Evolutionary conservation across 1,284 basidiomycete genomes (phyloP).

Genomic region (Trichosporon ovoides): DNA sequence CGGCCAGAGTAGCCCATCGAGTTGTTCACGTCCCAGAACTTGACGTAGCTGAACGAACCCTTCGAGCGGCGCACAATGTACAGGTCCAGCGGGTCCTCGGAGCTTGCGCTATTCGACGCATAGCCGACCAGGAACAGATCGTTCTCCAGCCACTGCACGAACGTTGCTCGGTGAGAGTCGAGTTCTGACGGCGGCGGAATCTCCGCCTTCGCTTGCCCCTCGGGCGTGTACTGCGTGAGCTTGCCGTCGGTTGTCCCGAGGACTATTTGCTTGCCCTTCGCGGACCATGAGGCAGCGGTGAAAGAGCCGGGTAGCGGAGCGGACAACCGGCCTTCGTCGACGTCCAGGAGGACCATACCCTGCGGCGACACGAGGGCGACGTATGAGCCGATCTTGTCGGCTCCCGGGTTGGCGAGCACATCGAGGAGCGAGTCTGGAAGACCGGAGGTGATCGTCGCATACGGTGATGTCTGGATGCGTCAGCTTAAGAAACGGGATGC

Average conservation of each 20-base stretch:
- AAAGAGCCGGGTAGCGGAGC: constrained; percentile 33
- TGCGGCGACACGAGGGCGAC: constrained; percentile 43
- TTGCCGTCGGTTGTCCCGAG: constrained; percentile 49
- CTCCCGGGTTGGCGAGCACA: constrained; percentile 51
- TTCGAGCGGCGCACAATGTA: constrained; percentile 45
- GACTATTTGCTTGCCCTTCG: constrained; percentile 56
- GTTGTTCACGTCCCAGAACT: constrained; percentile 48
- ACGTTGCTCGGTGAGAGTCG: constrained; percentile 29
- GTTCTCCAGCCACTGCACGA: constrained; percentile 56
- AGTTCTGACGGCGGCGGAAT: constrained; percentile 48
- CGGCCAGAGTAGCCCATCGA: constrained; percentile 45
- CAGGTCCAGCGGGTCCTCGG: constrained; percentile 44
- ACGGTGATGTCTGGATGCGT: constrained; percentile 33
- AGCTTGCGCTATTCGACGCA: constrained; percentile 38
- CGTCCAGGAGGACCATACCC: constrained; percentile 40
- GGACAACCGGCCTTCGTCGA: constrained; percentile 28
- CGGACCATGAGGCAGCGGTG: constrained; percentile 52
- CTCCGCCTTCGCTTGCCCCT: constrained; percentile 51
- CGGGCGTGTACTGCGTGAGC: constrained; percentile 53
- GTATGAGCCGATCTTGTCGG: constrained; percentile 38
- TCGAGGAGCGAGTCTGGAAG: constrained; percentile 40
- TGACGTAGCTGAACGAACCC: constrained; percentile 32
- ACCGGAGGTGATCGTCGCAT: constrained; percentile 31
- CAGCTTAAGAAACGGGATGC: not conserved
- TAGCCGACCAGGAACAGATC: constrained; percentile 54